Base-by-base conservation (phyloP, 331 rosid species). In the Malus hybrid region DNA sequence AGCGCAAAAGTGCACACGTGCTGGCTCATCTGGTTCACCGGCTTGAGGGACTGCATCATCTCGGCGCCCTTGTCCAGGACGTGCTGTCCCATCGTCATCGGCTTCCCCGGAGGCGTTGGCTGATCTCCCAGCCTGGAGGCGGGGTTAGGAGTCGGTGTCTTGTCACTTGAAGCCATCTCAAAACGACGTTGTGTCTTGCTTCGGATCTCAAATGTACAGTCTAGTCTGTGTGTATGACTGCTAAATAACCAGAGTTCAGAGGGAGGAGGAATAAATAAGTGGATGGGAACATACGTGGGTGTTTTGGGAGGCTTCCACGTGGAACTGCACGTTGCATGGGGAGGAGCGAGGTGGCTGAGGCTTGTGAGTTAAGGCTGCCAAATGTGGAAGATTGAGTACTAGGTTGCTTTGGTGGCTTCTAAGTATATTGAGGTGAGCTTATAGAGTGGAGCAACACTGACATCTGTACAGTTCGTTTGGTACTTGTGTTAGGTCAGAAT, bases 1-100 rank as follows among this genome's bases (percentile, higher is more conserved):
- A 88, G 80, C 6, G 95, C 93, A 80, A 93, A 91, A 72, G 89
- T 48, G 72, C 96, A 90, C 8, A 48, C 90, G 76, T 91, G 93
- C 18, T 85, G 86, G 80, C 75, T 85, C 39, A 91, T 85, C 68
- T 90, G 86, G 74, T 86, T 86, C n/a, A 90, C 80, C 6, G 98
- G 98, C 33, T 85, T 84, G 55, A 90, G 80, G 3, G 97, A 83
- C 80, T 93, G 97, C 60, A 87, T 6, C 79, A 88, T 80, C 74
- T 81, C 69, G 1, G 92, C 87, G 2, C 97, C 80, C 61, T 85
- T 86, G 87, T 90, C 93, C 4, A 91, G 15, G 57, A 84, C 0
- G 20, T 89, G 88, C 72, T 86, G 91, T 39, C 69, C 79, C 67
- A 71, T 6, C 2, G 83, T n/a, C 96, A 91, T 87, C 7, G 84